A percentile compares a stretch with the other conserved stretches of the same genome.
Conservation (phyloP, 1,139 yeast genomes). For the Nakaseomyces delphensis region DNA sequence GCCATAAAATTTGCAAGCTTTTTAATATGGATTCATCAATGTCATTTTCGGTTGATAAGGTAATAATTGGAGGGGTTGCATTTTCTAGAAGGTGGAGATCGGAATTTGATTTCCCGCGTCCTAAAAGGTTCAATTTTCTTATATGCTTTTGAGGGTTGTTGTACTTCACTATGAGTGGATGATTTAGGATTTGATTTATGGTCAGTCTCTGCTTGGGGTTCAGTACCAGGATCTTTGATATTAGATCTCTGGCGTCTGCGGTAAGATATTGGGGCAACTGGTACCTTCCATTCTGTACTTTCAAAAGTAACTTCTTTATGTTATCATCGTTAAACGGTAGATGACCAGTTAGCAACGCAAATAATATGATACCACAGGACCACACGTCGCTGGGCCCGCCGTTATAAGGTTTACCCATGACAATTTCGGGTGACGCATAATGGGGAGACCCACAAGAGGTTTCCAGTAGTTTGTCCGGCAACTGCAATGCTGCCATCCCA, state of each 20-base stretch:
- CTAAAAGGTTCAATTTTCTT: conserved; percentile 17
- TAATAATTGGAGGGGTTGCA: conserved; percentile 19
- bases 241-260: conserved; percentile 77
- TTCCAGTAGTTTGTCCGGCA: conserved; percentile 60
- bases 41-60: conserved; percentile 41
- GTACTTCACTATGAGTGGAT: conserved; percentile 74
- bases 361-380: conserved; percentile 78
- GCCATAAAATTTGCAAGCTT: conserved; percentile 83
- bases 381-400: conserved; percentile 81
- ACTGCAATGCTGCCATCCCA: conserved; percentile 81
- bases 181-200: conserved; percentile 62
- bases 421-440: conserved; percentile 82
- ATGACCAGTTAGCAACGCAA: conserved; percentile 70
- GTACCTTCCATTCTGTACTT: conserved; percentile 67
- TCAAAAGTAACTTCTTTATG: conserved; percentile 56
- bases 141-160: conserved; percentile 17
- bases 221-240: conserved; percentile 70
- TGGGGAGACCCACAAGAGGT: conserved; percentile 84
- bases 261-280: conserved; percentile 70
- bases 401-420: conserved; percentile 65
- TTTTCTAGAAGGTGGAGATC: conserved; percentile 21
- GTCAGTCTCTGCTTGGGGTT: conserved; percentile 72
- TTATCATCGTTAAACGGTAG: conserved; percentile 77
- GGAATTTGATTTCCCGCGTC: conserved; percentile 33
- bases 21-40: conserved; percentile 78